Evolutionary conservation across 495 filamentous ascomycete genomes (phyloP), one percentile per base, ranked within the genome.

Genomic region (Aspergillus sclerotiicarbonarius): DNA sequence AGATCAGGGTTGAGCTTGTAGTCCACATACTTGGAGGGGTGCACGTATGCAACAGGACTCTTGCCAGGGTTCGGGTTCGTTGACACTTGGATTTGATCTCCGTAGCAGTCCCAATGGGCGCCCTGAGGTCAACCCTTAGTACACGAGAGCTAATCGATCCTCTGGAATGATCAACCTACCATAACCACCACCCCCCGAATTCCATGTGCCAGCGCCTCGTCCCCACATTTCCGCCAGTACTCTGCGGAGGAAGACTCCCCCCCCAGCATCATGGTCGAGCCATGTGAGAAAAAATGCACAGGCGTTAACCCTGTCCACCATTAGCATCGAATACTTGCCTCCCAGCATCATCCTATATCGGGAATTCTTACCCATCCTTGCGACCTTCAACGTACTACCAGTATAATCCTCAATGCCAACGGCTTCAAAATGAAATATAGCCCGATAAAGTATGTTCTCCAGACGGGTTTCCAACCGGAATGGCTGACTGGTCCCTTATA

Each of bases 221-320:
- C 81, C 6, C 84, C 84, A 63, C 81, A 84, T 60, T 78, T 73
- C 54, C 82, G 82, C 84, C 84, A 87, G 65, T 86, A 86, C 7
- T 75, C 73, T 12, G 81, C 83, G 0, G 82, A 83, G 15, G 72
- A 62, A 44, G 77, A 81, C 56, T 84, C 76, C 57, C 85, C 84
- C 43, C 83, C 84, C 13, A 87, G 72, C 83, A 87, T 86, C 82
- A 85, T 85, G 25, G 83, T 86, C 37, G 82, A 84, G 68, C 84
- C 84, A 77, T 87, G 84, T 13, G 84, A 86, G 71, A 87, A 85
- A 71, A 87, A 83, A 61, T 85, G 83, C 6, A 85, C 84, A 1
- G 84, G 84, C 5, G 82, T 76, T 19, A 72, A 64, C 25, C 62
- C 66, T 67, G 51, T 41, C 6, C 4, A 21, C 13, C 25, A 21